Conservation (phyloP, 1,284 basidiomycete species). For the Apiotrichum domesticum region DNA sequence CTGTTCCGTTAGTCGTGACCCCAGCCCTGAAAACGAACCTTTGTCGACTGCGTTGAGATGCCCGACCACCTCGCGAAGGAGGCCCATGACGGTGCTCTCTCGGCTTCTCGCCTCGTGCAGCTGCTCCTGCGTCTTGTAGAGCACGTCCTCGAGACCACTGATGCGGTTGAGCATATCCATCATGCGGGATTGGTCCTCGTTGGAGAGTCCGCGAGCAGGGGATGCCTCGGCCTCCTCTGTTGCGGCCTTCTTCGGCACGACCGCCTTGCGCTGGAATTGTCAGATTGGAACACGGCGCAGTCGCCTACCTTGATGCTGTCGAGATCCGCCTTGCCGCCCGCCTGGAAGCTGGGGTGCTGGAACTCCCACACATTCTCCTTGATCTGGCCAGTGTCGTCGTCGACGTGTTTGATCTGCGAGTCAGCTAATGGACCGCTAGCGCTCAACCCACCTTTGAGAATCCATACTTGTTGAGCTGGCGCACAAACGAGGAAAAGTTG, state of each 20-base stretch:
- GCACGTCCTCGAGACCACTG: conserved; percentile 29
- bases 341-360: conserved; percentile 87
- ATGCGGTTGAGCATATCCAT: conserved; percentile 35
- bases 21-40: conserved; percentile 22
- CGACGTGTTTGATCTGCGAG: conserved; percentile 41
- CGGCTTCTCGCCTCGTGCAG: conserved; percentile 25
- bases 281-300: neutral
- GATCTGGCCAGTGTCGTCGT: conserved; percentile 36
- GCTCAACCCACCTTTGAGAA: conserved; percentile 74
- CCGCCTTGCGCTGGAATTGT: conserved; percentile 62
- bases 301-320: conserved; percentile 72
- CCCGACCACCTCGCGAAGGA: conserved; percentile 34
- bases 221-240: conserved; percentile 28
- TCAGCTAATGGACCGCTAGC: neutral
- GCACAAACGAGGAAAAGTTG: conserved; percentile 89
- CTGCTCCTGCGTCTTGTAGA: conserved; percentile 28
- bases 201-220: conserved; percentile 24
- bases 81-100: conserved; percentile 25
- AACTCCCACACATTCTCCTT: conserved; percentile 73
- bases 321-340: conserved; percentile 73
- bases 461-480: conserved; percentile 97
- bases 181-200: conserved; percentile 31
- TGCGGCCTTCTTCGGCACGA: conserved; percentile 45
- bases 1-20: neutral
- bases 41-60: conserved; percentile 30